A percentile compares a stretch with the other conserved stretches of the same genome.
These are phyloP conservation scores for Triticum timopheevii DNA, from an alignment of 176 grass and related monocot genomes.

Conservation along the genomic window DNA sequence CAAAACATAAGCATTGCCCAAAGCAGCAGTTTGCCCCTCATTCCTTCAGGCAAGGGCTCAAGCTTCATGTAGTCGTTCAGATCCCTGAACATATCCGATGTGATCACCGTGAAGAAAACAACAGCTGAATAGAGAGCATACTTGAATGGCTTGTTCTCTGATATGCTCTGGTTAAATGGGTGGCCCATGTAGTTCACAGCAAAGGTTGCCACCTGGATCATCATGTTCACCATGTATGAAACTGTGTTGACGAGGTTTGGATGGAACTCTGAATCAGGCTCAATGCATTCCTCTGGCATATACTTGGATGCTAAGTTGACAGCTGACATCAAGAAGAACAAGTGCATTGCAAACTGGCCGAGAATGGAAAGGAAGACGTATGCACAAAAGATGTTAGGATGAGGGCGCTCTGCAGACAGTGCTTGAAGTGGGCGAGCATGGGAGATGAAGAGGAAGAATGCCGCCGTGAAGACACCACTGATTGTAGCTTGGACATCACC, in stretches of 20 bases:
- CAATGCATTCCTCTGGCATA: slow-evolving; percentile 97
- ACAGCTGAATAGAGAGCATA: slow-evolving; percentile 82
- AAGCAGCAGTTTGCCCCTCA: slow-evolving; percentile 85
- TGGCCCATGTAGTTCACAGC: slow-evolving; percentile 99
- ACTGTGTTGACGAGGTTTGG: slow-evolving; percentile 98
- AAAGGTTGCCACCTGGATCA: slow-evolving; percentile 99
- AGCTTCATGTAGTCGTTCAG: slow-evolving; percentile 91
- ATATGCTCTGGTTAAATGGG: slow-evolving; percentile 90
- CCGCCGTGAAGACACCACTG: slow-evolving; percentile 89
- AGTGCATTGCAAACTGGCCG: slow-evolving; percentile 96
- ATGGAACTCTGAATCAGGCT: slow-evolving; percentile 91
- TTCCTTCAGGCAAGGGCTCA: slow-evolving; percentile 72
- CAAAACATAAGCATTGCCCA: slow-evolving; percentile 90
- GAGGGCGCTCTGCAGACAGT: slow-evolving; percentile 72
- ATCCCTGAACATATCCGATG: slow-evolving; percentile 87
- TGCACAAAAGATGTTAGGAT: slow-evolving; percentile 95
- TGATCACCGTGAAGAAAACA: slow-evolving; percentile 91
- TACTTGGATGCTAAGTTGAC: slow-evolving; percentile 88
- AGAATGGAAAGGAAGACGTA: slow-evolving; percentile 91
- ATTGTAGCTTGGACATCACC: slow-evolving; percentile 98
- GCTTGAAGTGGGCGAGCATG: slow-evolving; percentile 89
- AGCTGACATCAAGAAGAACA: slow-evolving; percentile 75
- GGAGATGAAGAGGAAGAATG: slow-evolving; percentile 99
- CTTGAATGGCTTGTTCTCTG: slow-evolving; percentile 96
- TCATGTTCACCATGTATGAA: slow-evolving; percentile 99